Conservation (phyloP, 2,329 filamentous ascomycete genomes). For the Paecilomyces niveus region DNA sequence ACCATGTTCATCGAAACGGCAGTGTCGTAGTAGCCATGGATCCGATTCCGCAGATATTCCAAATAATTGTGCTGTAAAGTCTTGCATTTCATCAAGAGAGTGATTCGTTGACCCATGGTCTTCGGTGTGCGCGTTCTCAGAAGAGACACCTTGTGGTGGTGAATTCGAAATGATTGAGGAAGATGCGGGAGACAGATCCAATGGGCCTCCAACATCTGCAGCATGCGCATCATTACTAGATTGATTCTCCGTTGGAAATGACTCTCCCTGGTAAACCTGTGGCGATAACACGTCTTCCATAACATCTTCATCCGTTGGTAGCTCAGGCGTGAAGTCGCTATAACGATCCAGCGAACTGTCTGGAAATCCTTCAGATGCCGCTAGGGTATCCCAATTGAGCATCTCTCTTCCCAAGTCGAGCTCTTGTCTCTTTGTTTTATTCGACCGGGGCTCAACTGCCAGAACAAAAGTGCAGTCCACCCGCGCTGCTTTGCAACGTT, state of each 20-base stretch:
- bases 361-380: neutral
- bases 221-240: conserved; percentile 5
- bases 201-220: conserved; percentile 11
- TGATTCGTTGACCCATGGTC: neutral
- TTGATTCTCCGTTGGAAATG: conserved; percentile 3
- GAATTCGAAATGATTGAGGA: conserved; percentile 17
- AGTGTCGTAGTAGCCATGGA: conserved; percentile 30
- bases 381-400: conserved; percentile 4
- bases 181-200: conserved; percentile 1
- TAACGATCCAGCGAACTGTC: neutral
- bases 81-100: conserved; percentile 10
- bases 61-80: conserved; percentile 22
- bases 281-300: neutral
- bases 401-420: conserved; percentile 4
- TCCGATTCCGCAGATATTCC: conserved; percentile 28
- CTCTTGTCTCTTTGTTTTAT: conserved; percentile 12
- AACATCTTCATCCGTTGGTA: neutral
- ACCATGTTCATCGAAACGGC: conserved; percentile 29
- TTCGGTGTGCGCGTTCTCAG: neutral
- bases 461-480: conserved; percentile 18
- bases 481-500: conserved; percentile 17
- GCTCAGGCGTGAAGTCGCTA: neutral
- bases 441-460: conserved; percentile 7
- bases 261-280: conserved; percentile 1
- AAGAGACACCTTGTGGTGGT: neutral